Percentiles rank a stretch among this genome's conserved stretches.
phyloP scores from a whole-genome alignment of 306 rosid genomes.

The Cercis canadensis region DNA sequence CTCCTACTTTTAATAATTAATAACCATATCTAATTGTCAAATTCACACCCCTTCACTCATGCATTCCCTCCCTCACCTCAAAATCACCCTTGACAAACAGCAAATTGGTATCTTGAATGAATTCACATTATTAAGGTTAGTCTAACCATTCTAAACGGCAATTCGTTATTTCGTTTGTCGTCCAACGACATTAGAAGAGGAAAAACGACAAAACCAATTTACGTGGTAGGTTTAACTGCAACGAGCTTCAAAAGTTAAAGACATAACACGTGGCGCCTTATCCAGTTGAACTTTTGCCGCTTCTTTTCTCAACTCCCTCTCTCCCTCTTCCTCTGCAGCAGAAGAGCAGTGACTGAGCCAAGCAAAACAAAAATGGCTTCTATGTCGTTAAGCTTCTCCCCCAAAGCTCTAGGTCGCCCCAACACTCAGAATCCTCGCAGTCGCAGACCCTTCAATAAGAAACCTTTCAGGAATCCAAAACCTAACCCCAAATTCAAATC shows the following conservation, averaged over 20 bases:
- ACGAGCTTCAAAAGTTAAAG: neutral
- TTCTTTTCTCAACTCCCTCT: neutral
- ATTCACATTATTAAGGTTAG: too few relatives aligned
- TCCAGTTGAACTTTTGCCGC: slow-evolving; percentile 30
- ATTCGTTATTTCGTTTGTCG: too few relatives aligned
- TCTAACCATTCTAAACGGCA: too few relatives aligned
- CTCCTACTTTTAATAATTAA: too few relatives aligned
- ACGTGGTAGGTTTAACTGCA: neutral
- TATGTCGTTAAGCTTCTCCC: slow-evolving; percentile 56
- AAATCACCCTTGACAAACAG: too few relatives aligned
- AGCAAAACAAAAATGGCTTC: slow-evolving; percentile 51
- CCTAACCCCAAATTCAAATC: slow-evolving; percentile 38
- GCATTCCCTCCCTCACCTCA: too few relatives aligned
- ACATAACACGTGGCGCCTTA: slow-evolving; percentile 31
- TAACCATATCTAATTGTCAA: too few relatives aligned
- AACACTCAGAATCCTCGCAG: slow-evolving; percentile 49
- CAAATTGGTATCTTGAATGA: too few relatives aligned
- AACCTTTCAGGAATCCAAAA: slow-evolving; percentile 40
- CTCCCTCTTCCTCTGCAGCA: neutral
- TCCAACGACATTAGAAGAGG: too few relatives aligned
- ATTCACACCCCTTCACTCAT: too few relatives aligned
- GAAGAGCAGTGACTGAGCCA: too few relatives aligned
- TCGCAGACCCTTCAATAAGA: slow-evolving; percentile 36
- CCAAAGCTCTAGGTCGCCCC: slow-evolving; percentile 60
- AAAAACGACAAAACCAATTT: too few relatives aligned